phyloP scores from a whole-genome alignment of 192 early-diverging fungal genomes.

The Entrophospora sp. region DNA sequence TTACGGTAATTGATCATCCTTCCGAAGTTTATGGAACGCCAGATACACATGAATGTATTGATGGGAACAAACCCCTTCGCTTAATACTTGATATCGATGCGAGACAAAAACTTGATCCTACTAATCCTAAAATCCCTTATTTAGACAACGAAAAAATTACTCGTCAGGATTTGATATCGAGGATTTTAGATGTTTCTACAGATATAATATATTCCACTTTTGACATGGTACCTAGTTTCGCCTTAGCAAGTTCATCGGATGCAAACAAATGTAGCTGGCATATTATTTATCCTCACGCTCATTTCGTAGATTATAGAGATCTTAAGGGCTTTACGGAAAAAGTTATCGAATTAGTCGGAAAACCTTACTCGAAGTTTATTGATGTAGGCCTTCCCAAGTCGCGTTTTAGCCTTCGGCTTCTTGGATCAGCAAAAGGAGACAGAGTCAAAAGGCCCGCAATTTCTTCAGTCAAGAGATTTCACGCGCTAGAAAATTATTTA shows the following conservation, averaged over 20 bases:
- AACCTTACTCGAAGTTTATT: constrained; percentile 13
- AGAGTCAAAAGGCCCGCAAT: too few species aligned
- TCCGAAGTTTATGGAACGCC: constrained; percentile 4
- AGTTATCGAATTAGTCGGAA: background rate
- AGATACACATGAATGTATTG: constrained; percentile 1
- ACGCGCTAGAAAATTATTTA: constrained; percentile 6
- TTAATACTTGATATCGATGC: background rate
- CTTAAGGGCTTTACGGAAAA: constrained; percentile 5
- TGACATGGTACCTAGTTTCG: background rate
- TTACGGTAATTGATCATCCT: background rate
- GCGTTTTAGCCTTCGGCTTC: constrained; percentile 6
- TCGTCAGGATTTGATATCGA: background rate
- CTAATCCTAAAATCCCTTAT: background rate
- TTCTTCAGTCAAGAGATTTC: constrained; percentile 2
- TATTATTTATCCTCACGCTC: background rate
- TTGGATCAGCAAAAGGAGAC: background rate
- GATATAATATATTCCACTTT: background rate
- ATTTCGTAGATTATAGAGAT: constrained; percentile 1
- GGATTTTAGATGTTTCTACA: constrained; percentile 1
- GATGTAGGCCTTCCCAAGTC: background rate
- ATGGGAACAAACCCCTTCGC: background rate
- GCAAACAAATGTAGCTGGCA: constrained; percentile 3
- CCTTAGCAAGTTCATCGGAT: constrained; percentile 7
- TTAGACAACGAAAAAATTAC: constrained; percentile 9
- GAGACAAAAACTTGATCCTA: constrained; percentile 1